phyloP scores from a whole-genome alignment of 192 early-diverging fungal genomes.

The Linnemannia elongata region DNA sequence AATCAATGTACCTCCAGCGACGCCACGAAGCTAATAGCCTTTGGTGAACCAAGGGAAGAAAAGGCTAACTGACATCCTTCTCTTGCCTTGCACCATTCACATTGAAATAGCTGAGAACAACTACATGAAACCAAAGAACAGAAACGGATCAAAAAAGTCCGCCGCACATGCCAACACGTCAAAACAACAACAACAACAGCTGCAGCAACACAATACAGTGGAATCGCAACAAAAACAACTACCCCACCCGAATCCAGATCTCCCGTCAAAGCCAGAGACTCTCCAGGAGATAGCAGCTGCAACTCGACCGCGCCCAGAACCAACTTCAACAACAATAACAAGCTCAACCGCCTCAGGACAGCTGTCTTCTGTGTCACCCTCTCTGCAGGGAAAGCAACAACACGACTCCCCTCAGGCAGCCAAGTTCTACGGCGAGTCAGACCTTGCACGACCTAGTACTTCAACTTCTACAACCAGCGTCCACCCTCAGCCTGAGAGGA shows the following conservation, averaged over 20 bases:
- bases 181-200: background rate
- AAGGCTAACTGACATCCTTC: background rate
- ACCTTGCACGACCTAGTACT: background rate
- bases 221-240: background rate
- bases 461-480: too few species aligned
- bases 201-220: background rate
- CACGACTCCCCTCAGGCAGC: background rate
- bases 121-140: constrained; percentile 51
- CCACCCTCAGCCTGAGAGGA: background rate
- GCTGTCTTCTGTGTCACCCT: background rate
- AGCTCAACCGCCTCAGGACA: background rate
- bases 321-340: background rate
- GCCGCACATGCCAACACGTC: constrained; percentile 11
- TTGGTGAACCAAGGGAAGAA: background rate
- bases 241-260: background rate
- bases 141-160: constrained; percentile 46
- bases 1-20: background rate
- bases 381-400: background rate
- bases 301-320: background rate
- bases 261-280: background rate
- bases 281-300: background rate
- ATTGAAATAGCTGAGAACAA: background rate
- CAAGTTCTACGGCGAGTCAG: too few species aligned
- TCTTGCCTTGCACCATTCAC: background rate
- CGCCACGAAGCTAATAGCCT: background rate